phyloP scores from a whole-genome alignment of 2,329 filamentous ascomycete genomes.

The Capronia epimyces region DNA sequence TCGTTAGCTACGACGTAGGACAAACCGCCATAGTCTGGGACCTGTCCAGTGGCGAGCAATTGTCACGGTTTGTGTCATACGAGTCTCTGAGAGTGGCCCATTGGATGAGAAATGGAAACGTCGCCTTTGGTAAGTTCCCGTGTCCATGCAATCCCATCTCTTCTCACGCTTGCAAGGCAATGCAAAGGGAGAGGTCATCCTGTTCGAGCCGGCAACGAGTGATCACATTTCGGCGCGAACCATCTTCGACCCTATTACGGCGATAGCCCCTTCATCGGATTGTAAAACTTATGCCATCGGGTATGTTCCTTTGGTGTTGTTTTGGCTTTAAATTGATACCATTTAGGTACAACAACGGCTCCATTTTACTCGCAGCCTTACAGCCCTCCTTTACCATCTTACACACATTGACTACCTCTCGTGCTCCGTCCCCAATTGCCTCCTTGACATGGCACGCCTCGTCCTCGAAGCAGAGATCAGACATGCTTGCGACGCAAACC shows the following conservation, averaged over 20 bases:
- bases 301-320: conserved; percentile 41
- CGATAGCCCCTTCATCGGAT: conserved; percentile 80
- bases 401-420: conserved; percentile 80
- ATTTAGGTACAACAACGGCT: conserved; percentile 84
- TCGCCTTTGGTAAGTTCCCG: conserved; percentile 74
- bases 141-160: conserved; percentile 13
- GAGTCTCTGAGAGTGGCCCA: conserved; percentile 76
- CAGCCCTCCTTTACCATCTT: conserved; percentile 90
- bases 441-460: conserved; percentile 93
- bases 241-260: conserved; percentile 92
- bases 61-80: conserved; percentile 88
- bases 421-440: conserved; percentile 79
- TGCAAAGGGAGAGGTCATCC: conserved; percentile 81
- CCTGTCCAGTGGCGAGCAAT: conserved; percentile 80
- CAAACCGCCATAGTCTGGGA: conserved; percentile 97
- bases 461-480: conserved; percentile 89
- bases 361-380: conserved; percentile 80
- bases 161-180: conserved; percentile 60
- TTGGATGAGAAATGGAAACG: conserved; percentile 96
- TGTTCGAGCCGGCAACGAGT: conserved; percentile 88
- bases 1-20: conserved; percentile 86
- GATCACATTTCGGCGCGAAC: conserved; percentile 89
- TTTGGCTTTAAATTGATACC: conserved; percentile 18
- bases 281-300: conserved; percentile 95
- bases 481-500: conserved; percentile 93